Percentiles rank a stretch among this genome's conserved stretches.
phyloP scores from a whole-genome alignment of 2,329 filamentous ascomycete species.

The Microcyclosporella mali region DNA sequence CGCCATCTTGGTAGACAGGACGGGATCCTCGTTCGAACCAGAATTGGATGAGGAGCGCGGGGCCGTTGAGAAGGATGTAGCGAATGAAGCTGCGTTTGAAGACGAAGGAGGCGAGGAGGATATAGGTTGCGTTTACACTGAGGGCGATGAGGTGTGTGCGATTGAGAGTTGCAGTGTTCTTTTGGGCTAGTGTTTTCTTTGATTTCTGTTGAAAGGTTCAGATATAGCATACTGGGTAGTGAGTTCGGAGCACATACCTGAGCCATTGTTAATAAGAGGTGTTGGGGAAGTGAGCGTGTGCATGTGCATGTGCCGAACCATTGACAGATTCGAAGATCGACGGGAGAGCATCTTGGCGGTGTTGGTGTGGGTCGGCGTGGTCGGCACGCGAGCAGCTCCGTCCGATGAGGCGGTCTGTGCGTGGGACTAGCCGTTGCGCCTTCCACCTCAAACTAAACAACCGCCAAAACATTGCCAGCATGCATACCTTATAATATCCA shows the following conservation, averaged over 20 bases:
- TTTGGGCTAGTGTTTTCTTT: constrained; percentile 59
- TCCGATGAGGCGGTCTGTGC: no score
- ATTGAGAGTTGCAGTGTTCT: constrained; percentile 58
- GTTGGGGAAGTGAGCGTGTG: no score
- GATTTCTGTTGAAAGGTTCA: constrained; percentile 39
- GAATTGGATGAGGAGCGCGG: constrained; percentile 73
- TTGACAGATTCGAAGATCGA: no score
- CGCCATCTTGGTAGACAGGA: constrained; percentile 60
- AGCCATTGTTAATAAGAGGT: no score
- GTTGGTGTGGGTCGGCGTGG: no score
- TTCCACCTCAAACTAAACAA: neutral
- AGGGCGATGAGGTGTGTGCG: constrained; percentile 75
- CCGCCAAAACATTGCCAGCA: constrained; percentile 1
- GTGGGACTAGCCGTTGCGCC: no score
- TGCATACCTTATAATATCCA: neutral
- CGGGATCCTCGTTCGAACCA: constrained; percentile 80
- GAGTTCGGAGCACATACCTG: constrained; percentile 14
- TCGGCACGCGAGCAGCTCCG: no score
- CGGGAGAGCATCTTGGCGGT: no score
- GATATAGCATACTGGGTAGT: neutral
- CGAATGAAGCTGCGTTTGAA: constrained; percentile 47
- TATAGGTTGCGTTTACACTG: constrained; percentile 65
- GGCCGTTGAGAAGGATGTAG: constrained; percentile 67
- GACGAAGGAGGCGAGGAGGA: constrained; percentile 61
- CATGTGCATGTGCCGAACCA: neutral